phyloP scores from a whole-genome alignment of 176 grass and related monocot genomes.

The Themeda triandra region DNA sequence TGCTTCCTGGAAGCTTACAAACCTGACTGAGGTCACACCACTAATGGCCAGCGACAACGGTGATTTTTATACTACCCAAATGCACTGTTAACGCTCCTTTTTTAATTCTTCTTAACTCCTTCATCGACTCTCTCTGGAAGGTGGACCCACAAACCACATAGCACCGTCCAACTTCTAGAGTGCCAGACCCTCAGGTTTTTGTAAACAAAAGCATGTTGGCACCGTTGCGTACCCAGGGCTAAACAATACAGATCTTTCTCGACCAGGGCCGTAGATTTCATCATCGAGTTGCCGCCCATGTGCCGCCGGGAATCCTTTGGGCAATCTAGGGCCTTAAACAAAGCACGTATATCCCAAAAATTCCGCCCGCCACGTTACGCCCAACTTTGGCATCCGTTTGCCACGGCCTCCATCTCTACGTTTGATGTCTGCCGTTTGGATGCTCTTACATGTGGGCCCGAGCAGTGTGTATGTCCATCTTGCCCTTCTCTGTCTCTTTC shows the following conservation, averaged over 20 bases:
- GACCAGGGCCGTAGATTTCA: conserved; percentile 23
- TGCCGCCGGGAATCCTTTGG: conserved; percentile 35
- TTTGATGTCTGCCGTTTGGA: no score
- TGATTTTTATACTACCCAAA: neutral
- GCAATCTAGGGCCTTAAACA: conserved; percentile 24
- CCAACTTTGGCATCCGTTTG: no score
- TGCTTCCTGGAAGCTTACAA: conserved; percentile 33
- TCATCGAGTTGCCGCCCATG: conserved; percentile 18
- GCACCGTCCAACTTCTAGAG: neutral
- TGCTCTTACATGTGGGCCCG: no score
- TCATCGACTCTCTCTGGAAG: neutral
- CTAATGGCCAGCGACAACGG: neutral
- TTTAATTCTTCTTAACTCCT: no score
- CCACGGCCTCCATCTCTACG: neutral
- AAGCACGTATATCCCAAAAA: neutral
- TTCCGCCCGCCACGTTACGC: conserved; percentile 18
- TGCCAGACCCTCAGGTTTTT: neutral
- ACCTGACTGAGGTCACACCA: neutral
- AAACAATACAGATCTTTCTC: conserved; percentile 14
- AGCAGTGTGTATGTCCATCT: no score
- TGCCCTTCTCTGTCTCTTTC: no score
- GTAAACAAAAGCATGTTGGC: neutral
- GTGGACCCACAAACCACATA: neutral
- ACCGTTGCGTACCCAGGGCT: neutral
- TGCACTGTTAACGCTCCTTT: no score